These are phyloP conservation scores for Phaseolus lunatus DNA, from an alignment of 306 rosid genomes.

Conservation along the genomic window DNA sequence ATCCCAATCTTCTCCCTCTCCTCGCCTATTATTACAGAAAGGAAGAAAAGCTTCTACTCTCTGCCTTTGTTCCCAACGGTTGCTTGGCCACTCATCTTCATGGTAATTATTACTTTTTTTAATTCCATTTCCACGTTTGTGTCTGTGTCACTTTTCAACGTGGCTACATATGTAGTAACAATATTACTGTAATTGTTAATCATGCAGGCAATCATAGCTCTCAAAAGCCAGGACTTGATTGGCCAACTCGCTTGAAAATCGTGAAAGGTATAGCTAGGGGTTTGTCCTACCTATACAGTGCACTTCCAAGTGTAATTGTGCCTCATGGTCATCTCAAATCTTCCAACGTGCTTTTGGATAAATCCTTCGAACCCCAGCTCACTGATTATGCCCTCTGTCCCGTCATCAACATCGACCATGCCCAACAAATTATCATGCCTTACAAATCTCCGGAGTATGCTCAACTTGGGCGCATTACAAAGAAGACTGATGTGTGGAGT, in stretches of 20 bases:
- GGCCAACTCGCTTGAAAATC: slow-evolving; percentile 85
- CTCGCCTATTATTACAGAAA: slow-evolving; percentile 76
- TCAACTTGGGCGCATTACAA: slow-evolving; percentile 74
- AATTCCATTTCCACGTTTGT: background rate
- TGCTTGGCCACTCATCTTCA: slow-evolving; percentile 90
- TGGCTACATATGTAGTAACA: background rate
- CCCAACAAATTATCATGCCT: slow-evolving; percentile 78
- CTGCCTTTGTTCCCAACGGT: slow-evolving; percentile 66
- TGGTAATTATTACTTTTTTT: slow-evolving; percentile 49
- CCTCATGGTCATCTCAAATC: slow-evolving; percentile 97
- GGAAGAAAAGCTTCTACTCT: slow-evolving; percentile 88
- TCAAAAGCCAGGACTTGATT: slow-evolving; percentile 65
- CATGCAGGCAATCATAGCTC: slow-evolving; percentile 64
- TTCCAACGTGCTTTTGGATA: slow-evolving; percentile 79
- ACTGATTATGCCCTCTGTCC: slow-evolving; percentile 80
- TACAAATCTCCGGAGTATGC: slow-evolving; percentile 91
- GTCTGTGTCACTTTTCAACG: background rate
- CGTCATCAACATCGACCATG: slow-evolving; percentile 67
- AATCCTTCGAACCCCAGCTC: slow-evolving; percentile 67
- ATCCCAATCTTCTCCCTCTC: slow-evolving; percentile 79
- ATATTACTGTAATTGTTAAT: background rate
- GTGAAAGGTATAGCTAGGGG: slow-evolving; percentile 82
- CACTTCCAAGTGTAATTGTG: slow-evolving; percentile 67
- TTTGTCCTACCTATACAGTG: slow-evolving; percentile 63
- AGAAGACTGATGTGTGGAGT: slow-evolving; percentile 89